Percentiles rank a stretch among this genome's conserved stretches.
These are phyloP conservation scores for Drosera capensis DNA, from an alignment of 148 eudicot genomes.

Conservation along the genomic window DNA sequence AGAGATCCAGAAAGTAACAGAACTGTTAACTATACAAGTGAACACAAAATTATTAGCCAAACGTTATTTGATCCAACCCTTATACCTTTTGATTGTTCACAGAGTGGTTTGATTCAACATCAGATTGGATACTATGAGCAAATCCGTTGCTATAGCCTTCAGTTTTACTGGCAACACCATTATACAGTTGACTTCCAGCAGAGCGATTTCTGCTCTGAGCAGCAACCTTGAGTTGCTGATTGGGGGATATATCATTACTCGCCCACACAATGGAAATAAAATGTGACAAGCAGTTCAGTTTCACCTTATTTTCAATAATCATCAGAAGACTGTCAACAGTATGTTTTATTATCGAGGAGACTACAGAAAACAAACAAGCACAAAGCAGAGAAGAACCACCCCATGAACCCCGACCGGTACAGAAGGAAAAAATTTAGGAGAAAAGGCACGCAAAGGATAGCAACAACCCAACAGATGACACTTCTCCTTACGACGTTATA, in stretches of 20 bases:
- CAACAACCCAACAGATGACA: too few species aligned
- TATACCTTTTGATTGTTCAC: conserved; percentile 46
- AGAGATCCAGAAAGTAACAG: too few species aligned
- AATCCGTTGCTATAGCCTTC: conserved; percentile 56
- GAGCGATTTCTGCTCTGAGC: conserved; percentile 26
- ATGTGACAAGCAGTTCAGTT: too few species aligned
- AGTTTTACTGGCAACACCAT: conserved; percentile 36
- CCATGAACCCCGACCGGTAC: too few species aligned
- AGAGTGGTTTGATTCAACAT: conserved; percentile 14
- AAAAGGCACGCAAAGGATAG: too few species aligned
- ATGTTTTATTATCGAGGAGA: too few species aligned
- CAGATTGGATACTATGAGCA: conserved; percentile 20
- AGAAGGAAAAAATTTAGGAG: too few species aligned
- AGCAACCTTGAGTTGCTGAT: conserved; percentile 26
- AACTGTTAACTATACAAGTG: not conserved
- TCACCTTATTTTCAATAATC: too few species aligned
- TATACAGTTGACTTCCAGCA: conserved; percentile 30
- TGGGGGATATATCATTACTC: conserved; percentile 42
- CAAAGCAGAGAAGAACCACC: too few species aligned
- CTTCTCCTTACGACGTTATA: too few species aligned
- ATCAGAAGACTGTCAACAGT: too few species aligned
- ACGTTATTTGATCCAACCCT: conserved; percentile 2
- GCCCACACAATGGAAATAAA: conserved; percentile 24
- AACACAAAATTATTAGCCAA: not conserved
- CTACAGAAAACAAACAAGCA: too few species aligned